phyloP scores from a whole-genome alignment of 2,329 filamentous ascomycete genomes.

The Thermochaetoides dissita region DNA sequence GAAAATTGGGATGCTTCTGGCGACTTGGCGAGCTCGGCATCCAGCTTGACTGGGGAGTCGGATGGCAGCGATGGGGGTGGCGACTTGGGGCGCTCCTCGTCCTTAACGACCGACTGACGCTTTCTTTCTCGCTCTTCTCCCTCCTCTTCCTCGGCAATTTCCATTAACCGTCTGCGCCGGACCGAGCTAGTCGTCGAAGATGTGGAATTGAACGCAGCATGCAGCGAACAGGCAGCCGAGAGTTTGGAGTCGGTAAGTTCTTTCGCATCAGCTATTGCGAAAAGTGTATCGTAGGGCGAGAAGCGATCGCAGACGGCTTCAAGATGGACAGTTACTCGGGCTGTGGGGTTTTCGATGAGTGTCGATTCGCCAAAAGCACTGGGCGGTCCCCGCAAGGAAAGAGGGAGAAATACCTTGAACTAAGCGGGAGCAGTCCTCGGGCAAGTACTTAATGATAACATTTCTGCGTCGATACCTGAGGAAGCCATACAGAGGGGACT shows the following conservation, averaged over 20 bases:
- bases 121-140: conserved; percentile 44
- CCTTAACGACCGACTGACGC: conserved; percentile 39
- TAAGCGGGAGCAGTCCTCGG: conserved; percentile 77
- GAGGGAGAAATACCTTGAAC: conserved; percentile 59
- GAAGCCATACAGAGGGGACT: conserved; percentile 82
- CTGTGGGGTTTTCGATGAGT: conserved; percentile 32
- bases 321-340: conserved; percentile 65
- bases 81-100: conserved; percentile 25
- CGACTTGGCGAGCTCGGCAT: conserved; percentile 36
- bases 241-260: conserved; percentile 80
- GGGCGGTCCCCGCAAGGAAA: conserved; percentile 2
- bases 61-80: conserved; percentile 20
- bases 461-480: conserved; percentile 79
- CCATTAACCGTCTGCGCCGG: conserved; percentile 63
- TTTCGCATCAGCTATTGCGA: conserved; percentile 59
- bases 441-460: conserved; percentile 83
- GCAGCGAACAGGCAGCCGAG: conserved; percentile 75
- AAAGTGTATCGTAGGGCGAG: conserved; percentile 72
- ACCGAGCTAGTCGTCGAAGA: conserved; percentile 74
- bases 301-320: conserved; percentile 56
- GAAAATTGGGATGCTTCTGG: conserved; percentile 38
- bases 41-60: conserved; percentile 31
- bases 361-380: conserved; percentile 12
- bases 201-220: conserved; percentile 74
- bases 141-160: conserved; percentile 88